Evolutionary conservation across 441 rosid genomes (phyloP), one percentile per base, ranked within the genome.

Genomic region (Pelargonium australe): DNA sequence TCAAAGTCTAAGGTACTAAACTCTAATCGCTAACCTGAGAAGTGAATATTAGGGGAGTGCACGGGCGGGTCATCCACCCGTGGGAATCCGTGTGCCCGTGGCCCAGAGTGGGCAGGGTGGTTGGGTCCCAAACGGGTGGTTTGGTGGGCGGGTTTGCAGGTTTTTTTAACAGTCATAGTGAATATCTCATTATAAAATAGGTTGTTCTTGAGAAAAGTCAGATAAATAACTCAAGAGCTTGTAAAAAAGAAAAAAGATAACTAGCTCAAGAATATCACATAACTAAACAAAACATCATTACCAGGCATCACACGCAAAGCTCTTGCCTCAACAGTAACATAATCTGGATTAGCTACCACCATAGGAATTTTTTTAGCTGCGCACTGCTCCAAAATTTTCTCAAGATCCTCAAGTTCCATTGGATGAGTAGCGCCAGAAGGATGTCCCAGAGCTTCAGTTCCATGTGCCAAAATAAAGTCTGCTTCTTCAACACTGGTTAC

Each of bases 331-430:
- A 94, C 96, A 49, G 96, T 91, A 57, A 91, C 96, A 66, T 78
- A 94, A 75, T 91, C 97, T 70, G 95, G 98, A 82, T 91, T 94
- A 20, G 93, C 96, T 57, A 93, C 98, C 13, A 91, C 85, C 97
- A 93, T 86, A 6, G 97, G 98, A 70, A 93, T 84, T 74, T 72
- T 79, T 83, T 80, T 76, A 80, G 83, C 80, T 68, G 87, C 96
- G 73, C 92, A 84, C 14, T 31, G 79, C 83, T 83, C 92, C 84
- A 89, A 81, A 76, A 91, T 82, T 80, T 87, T 84, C 82, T 91
- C 95, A 19, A 89, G 87, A 71, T 81, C 89, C 62, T 89, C 85
- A 8, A 93, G 84, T 62, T 76, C 70, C 87, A 63, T 80, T 7
- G 91, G 89, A 71, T 72, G 69, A 67, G 79, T 81, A 45, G 73